Evolutionary conservation across 805 yeast genomes (phyloP), one percentile per base, ranked within the genome.

Genomic region (Metschnikowia lochheadii): DNA sequence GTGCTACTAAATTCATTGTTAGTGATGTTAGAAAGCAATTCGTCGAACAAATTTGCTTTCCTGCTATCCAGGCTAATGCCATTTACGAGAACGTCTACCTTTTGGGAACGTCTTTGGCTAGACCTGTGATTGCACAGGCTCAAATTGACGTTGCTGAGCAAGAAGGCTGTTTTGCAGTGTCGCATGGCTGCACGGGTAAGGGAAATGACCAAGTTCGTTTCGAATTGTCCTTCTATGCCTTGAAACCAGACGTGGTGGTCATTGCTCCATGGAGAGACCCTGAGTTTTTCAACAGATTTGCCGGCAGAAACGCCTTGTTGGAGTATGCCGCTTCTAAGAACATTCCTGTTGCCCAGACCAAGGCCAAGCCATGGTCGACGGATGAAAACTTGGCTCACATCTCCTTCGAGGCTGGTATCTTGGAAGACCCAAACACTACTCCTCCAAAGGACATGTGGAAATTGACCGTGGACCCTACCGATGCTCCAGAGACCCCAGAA

Each of bases 401-500:
- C 71, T 92, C 98, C 37, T 94, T 88, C 71, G 99, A 94, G 80
- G 99, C 99, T 57, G 99, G 99, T 75, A 94, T 94, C 61, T 83
- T 94, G 66, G 99, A 94, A 77, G 96, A 94, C 76, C 99, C 99
- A 67, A 88, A 94, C 72, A 84, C 92, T 62, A 94, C 99, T 48
- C 99, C 99, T 58, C 99, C 99, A 75, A 92, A 91, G 79, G 99
- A 94, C 72, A 94, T 94, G 99, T 94, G 99, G 99, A 94, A 94
- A 78, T 83, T 94, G 69, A 94, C 97, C 40, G 89, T 87, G 54
- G 99, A 92, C 73, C 98, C 99, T 63, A 68, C 76, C 38, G 97
- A 92, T 66, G 98, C 99, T 50, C 99, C 99, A 65, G 84, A 88
- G 55, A 76, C 76, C 46, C 98, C 98, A 63, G 97, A 94, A 79